Evolutionary conservation across 805 yeast species (phyloP).

Genomic region (Lipomyces kockii): DNA sequence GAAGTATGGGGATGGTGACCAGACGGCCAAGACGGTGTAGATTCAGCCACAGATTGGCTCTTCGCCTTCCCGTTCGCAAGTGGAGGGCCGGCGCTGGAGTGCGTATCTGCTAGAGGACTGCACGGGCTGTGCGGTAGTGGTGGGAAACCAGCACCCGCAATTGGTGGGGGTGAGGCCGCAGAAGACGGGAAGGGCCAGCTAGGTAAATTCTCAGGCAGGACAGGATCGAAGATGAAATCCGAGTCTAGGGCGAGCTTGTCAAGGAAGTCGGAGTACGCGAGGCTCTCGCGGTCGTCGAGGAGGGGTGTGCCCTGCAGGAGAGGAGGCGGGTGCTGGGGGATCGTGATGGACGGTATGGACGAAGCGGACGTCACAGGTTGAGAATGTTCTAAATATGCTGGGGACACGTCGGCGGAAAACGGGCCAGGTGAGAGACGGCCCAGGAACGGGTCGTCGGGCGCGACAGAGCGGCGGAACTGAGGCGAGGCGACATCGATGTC

Average conservation of each 20-base stretch:
- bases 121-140: background rate
- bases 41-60: background rate
- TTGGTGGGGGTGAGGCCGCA: background rate
- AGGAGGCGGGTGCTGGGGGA: slow-evolving; percentile 24
- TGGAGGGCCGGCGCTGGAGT: background rate
- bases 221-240: slow-evolving; percentile 44
- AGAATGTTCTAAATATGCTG: slow-evolving; percentile 1
- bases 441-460: background rate
- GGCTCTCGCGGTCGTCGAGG: slow-evolving; percentile 42
- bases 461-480: background rate
- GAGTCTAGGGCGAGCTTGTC: slow-evolving; percentile 43
- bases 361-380: background rate
- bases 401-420: background rate
- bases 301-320: slow-evolving; percentile 20
- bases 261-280: slow-evolving; percentile 43
- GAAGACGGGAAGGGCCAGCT: slow-evolving; percentile 13
- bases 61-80: background rate
- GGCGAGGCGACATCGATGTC: background rate
- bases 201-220: slow-evolving; percentile 35
- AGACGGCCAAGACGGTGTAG: background rate
- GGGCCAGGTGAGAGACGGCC: background rate
- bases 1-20: background rate
- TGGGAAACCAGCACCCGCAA: background rate
- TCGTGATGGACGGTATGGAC: slow-evolving; percentile 11
- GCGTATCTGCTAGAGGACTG: slow-evolving; percentile 1